Evolutionary conservation across 2,329 filamentous ascomycete species (phyloP).

Genomic region (Phoma herbarum): DNA sequence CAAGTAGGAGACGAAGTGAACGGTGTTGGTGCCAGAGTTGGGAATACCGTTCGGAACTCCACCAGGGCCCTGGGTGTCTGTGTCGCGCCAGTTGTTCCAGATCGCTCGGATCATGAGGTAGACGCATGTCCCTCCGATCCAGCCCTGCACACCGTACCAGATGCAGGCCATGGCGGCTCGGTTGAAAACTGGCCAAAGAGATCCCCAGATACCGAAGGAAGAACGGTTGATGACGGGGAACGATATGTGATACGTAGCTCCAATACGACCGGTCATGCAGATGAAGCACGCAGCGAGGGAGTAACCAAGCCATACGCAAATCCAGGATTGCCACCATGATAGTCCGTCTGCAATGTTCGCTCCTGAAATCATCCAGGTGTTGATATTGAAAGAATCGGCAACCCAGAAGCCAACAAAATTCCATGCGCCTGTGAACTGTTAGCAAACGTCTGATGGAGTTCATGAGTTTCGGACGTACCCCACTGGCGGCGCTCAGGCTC

Average conservation of each 20-base stretch:
- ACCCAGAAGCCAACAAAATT: slow-evolving; percentile 24
- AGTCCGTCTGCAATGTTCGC: slow-evolving; percentile 80
- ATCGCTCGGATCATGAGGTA: slow-evolving; percentile 89
- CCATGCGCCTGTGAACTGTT: slow-evolving; percentile 14
- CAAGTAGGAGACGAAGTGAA: slow-evolving; percentile 82
- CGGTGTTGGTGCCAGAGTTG: slow-evolving; percentile 75
- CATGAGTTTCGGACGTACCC: slow-evolving; percentile 56
- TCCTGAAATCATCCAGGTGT: slow-evolving; percentile 93
- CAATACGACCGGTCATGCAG: slow-evolving; percentile 80
- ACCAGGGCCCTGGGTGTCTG: slow-evolving; percentile 24
- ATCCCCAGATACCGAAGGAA: slow-evolving; percentile 89
- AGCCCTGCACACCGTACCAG: slow-evolving; percentile 87
- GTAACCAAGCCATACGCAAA: slow-evolving; percentile 87
- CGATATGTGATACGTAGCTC: slow-evolving; percentile 86
- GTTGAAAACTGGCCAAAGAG: slow-evolving; percentile 88
- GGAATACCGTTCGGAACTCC: slow-evolving; percentile 74
- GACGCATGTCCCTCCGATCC: slow-evolving; percentile 83
- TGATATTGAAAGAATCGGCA: slow-evolving; percentile 61
- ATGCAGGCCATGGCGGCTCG: slow-evolving; percentile 87
- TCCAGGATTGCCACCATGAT: slow-evolving; percentile 85
- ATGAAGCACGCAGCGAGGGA: slow-evolving; percentile 75
- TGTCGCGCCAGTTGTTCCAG: slow-evolving; percentile 72
- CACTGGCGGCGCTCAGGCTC: slow-evolving; percentile 83
- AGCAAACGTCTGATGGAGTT: not conserved
- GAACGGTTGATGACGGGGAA: slow-evolving; percentile 83